Evolutionary conservation across 2,329 filamentous ascomycete genomes (phyloP).

Genomic region (Pseudocercospora musae): DNA sequence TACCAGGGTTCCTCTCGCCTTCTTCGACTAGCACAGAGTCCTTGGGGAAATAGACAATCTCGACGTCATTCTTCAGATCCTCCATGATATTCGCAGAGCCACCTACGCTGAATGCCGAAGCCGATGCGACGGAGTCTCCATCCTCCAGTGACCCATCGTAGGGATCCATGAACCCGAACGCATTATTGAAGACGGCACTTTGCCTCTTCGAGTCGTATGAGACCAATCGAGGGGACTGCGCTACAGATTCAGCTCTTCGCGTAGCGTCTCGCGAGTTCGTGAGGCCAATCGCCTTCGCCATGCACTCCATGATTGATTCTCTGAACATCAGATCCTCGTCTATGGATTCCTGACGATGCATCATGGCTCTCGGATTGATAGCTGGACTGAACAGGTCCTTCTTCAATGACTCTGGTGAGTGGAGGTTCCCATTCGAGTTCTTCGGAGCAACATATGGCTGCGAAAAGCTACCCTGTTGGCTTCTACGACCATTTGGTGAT

Average conservation of each 20-base stretch:
- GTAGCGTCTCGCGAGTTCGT: constrained; percentile 64
- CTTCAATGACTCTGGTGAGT: constrained; percentile 42
- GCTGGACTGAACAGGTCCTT: constrained; percentile 41
- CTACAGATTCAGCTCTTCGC: constrained; percentile 69
- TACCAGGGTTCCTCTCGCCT: constrained; percentile 89
- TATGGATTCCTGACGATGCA: constrained; percentile 73
- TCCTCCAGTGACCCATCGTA: constrained; percentile 83
- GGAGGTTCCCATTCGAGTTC: constrained; percentile 30
- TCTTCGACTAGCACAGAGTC: constrained; percentile 93
- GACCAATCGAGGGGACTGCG: constrained; percentile 78
- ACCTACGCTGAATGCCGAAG: constrained; percentile 49
- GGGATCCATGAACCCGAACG: constrained; percentile 52
- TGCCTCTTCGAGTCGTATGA: constrained; percentile 79
- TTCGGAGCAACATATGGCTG: constrained; percentile 46
- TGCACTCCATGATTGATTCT: constrained; percentile 86
- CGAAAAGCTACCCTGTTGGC: constrained; percentile 44
- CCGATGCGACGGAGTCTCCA: constrained; percentile 71
- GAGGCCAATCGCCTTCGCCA: constrained; percentile 89
- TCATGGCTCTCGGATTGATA: constrained; percentile 36
- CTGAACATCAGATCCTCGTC: constrained; percentile 89
- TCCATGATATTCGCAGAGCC: constrained; percentile 65
- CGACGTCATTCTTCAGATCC: constrained; percentile 86
- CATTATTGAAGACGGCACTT: constrained; percentile 78
- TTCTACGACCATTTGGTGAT: constrained; percentile 50
- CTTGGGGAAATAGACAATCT: constrained; percentile 96